Evolutionary conservation across 2,329 filamentous ascomycete genomes (phyloP).

Genomic region (Lecanoromycetidae sp.): DNA sequence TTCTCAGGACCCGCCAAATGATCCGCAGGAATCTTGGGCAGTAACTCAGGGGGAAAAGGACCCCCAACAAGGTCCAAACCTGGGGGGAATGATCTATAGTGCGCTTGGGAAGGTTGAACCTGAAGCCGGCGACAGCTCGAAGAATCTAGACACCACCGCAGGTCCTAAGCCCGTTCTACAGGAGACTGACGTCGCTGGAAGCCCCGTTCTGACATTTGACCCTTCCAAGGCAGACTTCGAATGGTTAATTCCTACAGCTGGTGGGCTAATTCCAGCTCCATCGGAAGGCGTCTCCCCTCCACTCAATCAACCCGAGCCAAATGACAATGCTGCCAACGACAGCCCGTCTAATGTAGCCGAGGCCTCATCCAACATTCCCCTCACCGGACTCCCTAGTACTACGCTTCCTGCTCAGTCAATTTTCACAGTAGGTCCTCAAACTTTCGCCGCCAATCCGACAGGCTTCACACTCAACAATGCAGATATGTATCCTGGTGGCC

Average conservation of each 20-base stretch:
- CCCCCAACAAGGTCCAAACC: neutral
- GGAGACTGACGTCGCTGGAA: neutral
- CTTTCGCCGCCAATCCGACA: neutral
- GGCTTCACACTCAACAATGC: neutral
- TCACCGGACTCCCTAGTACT: neutral
- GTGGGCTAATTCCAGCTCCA: neutral
- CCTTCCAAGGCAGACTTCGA: neutral
- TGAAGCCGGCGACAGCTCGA: neutral
- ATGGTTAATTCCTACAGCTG: neutral
- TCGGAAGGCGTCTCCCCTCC: no score
- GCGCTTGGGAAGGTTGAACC: neutral
- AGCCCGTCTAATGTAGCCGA: no score
- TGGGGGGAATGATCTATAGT: conserved; percentile 4
- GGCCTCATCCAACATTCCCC: no score
- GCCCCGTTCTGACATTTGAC: neutral
- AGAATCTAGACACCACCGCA: neutral
- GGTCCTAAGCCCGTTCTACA: neutral
- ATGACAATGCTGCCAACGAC: no score
- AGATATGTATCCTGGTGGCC: neutral
- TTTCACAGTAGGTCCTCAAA: neutral
- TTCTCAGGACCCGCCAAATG: neutral
- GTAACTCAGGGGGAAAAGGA: neutral
- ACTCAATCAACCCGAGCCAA: no score
- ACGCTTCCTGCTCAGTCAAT: neutral
- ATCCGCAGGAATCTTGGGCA: neutral